Conservation (phyloP, 345 rosid genomes). For the Hibiscus syriacus region DNA sequence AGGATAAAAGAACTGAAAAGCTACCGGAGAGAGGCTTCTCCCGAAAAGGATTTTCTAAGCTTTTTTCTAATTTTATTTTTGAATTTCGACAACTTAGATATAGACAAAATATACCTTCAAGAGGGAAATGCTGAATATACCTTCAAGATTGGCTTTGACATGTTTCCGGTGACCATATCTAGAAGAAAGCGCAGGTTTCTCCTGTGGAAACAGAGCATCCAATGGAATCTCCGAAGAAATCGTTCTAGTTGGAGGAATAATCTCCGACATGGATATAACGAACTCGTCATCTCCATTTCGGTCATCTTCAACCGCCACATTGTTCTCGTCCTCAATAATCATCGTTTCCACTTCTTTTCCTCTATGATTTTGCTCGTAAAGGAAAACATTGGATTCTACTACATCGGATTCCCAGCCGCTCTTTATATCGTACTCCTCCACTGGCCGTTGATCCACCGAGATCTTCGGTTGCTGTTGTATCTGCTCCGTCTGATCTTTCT, state of each 20-base stretch:
- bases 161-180: conserved; percentile 40
- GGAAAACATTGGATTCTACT: background rate
- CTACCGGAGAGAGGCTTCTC: background rate
- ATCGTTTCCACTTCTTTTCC: background rate
- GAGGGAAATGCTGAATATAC: background rate
- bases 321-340: conserved; percentile 1
- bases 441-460: conserved; percentile 1
- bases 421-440: background rate
- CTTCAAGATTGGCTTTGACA: conserved; percentile 15
- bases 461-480: background rate
- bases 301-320: too few species aligned
- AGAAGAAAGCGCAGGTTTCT: conserved; percentile 29
- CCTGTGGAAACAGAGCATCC: background rate
- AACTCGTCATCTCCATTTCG: background rate
- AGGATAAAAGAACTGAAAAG: background rate
- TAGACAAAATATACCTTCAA: background rate
- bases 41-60: background rate
- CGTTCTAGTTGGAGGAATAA: conserved; percentile 6
- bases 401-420: background rate
- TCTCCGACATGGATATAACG: background rate
- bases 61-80: background rate
- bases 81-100: background rate
- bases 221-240: background rate
- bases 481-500: conserved; percentile 4
- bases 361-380: background rate